Evolutionary conservation across 768 basidiomycete genomes (phyloP), one percentile per base, ranked within the genome.

Genomic region (Rhodotorula diobovata): DNA sequence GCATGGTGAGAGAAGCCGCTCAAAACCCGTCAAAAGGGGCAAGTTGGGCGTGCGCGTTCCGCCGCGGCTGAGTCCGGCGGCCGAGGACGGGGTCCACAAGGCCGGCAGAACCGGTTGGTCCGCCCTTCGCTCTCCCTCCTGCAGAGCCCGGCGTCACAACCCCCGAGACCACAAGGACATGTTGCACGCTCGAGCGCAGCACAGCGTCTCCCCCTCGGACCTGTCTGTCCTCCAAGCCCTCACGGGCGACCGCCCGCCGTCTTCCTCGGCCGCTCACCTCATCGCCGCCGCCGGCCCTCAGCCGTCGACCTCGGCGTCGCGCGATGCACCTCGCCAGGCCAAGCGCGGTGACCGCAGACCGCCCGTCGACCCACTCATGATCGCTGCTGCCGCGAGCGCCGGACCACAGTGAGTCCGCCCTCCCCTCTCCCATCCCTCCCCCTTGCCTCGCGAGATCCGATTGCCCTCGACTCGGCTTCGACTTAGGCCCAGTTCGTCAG

Each of bases 321-420:
- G 15, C 20, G n/a, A 45, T 34, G 20, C 11, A 35, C 30, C n/a
- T 23, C 21, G 15, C 25, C 61, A 48, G 65, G 8, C 28, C 32
- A 39, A 51, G 28, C 43, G 43, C 30, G 41, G 43, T 8, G 41
- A 53, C 58, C 32, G 66, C 2, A 39, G 63, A 23, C 58, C 66
- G 2, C 61, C 66, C 4, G 58, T 93, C 51, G 90, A 93, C 78
- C 88, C 90, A 30, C 82, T 93, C 12, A 82, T 93, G 63, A 85
- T 93, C 65, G 90, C 89, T 39, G 88, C 89, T 0, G 90, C 87
- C 12, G 84, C 85, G 18, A 87, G 89, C 1, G 87, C 89, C 1
- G 88, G 87, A 9, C 88, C 89, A 18, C 86, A 90, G 73, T 74
- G 50, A 37, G 69, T 68, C 30, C 3, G 10, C 39, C 4, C n/a